These are phyloP conservation scores for Micractinium sp. DNA, from an alignment of 139 green algal species.

Conservation along the genomic window DNA sequence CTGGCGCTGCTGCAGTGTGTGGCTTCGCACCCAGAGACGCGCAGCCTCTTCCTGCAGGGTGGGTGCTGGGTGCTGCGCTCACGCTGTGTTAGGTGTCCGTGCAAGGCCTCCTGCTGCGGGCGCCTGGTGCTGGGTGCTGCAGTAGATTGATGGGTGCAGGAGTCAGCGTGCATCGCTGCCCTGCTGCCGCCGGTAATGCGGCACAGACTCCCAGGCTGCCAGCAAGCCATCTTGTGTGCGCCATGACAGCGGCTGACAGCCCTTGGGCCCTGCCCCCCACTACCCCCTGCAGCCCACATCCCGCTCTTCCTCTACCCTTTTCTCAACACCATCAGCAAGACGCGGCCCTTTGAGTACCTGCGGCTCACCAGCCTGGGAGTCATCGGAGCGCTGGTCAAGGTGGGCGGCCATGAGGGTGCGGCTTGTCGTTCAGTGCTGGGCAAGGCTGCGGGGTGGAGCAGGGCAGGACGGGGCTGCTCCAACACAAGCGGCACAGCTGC, in stretches of 20 bases:
- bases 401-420: background rate
- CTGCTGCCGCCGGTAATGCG: no score
- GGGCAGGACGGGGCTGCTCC: no score
- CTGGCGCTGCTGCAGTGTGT: slow-evolving; percentile 98
- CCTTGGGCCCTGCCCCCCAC: background rate
- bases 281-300: slow-evolving; percentile 86
- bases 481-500: no score
- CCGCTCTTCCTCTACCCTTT: slow-evolving; percentile 99
- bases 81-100: no score
- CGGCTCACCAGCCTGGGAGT: slow-evolving; percentile 96
- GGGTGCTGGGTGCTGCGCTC: slow-evolving; percentile 2
- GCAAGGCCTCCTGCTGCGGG: no score
- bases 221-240: no score
- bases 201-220: background rate
- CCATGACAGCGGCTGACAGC: background rate
- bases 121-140: slow-evolving; percentile 6
- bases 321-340: slow-evolving; percentile 98
- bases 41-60: slow-evolving; percentile 93
- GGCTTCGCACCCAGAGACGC: slow-evolving; percentile 94
- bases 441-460: no score
- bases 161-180: no score
- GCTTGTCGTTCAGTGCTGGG: background rate
- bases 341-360: slow-evolving; percentile 98
- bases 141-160: no score
- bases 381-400: slow-evolving; percentile 98